A percentile compares a stretch with the other conserved stretches of the same genome.
Evolutionary conservation across 495 filamentous ascomycete genomes (phyloP).

Genomic region (Aspergillus kassunensis): DNA sequence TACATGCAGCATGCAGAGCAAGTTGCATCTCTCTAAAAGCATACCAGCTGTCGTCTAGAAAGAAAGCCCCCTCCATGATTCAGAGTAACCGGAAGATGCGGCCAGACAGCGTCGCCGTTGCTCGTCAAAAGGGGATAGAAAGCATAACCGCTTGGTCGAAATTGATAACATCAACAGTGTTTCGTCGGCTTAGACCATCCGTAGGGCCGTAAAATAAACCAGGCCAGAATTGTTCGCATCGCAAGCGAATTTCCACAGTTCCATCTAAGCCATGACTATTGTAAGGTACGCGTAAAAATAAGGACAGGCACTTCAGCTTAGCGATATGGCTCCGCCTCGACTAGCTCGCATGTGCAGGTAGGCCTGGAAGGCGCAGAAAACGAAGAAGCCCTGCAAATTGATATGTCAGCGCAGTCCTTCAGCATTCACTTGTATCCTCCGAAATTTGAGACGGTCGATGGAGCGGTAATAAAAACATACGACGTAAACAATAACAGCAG

Average conservation of each 20-base stretch:
- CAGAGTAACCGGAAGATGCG: background rate
- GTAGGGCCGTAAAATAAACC: too few species aligned
- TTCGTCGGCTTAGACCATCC: too few species aligned
- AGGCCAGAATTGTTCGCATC: too few species aligned
- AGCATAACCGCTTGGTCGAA: too few species aligned
- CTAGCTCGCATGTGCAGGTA: conserved; percentile 72
- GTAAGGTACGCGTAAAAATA: conserved; percentile 15
- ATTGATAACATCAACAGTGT: too few species aligned
- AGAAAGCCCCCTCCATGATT: background rate
- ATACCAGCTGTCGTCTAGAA: conserved; percentile 1
- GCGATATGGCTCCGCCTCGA: conserved; percentile 75
- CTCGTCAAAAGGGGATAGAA: too few species aligned
- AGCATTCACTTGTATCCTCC: background rate
- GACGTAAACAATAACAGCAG: conserved; percentile 77
- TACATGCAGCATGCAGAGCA: conserved; percentile 1
- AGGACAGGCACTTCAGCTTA: conserved; percentile 43
- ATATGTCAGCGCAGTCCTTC: conserved; percentile 5
- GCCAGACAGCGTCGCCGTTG: too few species aligned
- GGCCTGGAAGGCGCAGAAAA: conserved; percentile 86
- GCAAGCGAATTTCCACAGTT: too few species aligned
- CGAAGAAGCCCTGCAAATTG: conserved; percentile 65
- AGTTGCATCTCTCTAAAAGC: background rate
- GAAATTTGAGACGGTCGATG: background rate
- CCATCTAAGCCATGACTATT: background rate
- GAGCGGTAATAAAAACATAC: conserved; percentile 57